Evolutionary conservation across 805 yeast genomes (phyloP).

Genomic region (Schwanniomyces sp.): DNA sequence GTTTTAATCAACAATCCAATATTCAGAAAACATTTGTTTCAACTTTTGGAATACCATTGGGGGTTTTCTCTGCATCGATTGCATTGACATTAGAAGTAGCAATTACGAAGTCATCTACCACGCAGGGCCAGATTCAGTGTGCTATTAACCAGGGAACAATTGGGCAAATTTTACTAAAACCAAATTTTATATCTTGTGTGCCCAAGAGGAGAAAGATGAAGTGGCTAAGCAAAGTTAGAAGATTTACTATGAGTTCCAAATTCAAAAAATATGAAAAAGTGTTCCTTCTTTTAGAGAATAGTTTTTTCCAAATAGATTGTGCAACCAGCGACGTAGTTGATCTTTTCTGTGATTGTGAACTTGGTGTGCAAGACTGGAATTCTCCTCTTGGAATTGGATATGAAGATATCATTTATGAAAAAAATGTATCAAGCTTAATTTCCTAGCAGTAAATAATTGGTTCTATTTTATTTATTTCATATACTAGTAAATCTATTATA

Average conservation of each 20-base stretch:
- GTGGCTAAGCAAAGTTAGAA: constrained; percentile 9
- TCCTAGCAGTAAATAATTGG: too few relatives aligned
- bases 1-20: not conserved
- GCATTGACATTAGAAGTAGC: constrained; percentile 2
- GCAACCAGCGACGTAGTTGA: constrained; percentile 21
- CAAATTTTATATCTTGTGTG: constrained; percentile 10
- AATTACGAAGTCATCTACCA: not conserved
- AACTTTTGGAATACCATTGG: constrained; percentile 1
- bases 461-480: not conserved
- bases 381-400: constrained; percentile 17
- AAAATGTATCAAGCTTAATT: not conserved
- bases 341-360: constrained; percentile 15
- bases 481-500: not conserved
- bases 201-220: constrained; percentile 11
- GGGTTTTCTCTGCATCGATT: constrained; percentile 1
- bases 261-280: constrained; percentile 9
- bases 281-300: constrained; percentile 9
- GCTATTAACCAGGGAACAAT: constrained; percentile 12
- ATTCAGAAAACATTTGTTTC: not conserved
- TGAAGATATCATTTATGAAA: constrained; percentile 1
- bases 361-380: constrained; percentile 20
- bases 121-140: constrained; percentile 13
- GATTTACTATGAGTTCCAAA: constrained; percentile 9
- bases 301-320: constrained; percentile 14
- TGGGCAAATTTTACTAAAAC: constrained; percentile 20